phyloP scores from a whole-genome alignment of 192 early-diverging fungal species.

The Coemansia sp. region DNA sequence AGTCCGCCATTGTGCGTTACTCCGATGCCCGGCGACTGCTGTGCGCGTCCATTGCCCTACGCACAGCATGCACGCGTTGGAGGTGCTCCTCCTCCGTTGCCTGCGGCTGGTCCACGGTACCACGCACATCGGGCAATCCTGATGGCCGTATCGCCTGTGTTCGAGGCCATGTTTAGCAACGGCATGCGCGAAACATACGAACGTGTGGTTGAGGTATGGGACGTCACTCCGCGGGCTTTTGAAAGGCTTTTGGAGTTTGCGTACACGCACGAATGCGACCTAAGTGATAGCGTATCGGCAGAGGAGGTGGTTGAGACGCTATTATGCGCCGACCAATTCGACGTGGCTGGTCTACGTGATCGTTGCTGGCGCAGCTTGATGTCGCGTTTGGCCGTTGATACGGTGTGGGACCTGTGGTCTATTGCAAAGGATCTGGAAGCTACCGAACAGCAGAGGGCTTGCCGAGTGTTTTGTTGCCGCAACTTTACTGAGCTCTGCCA shows the following conservation, averaged over 20 bases:
- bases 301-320: slow-evolving; percentile 47
- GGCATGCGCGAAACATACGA: slow-evolving; percentile 57
- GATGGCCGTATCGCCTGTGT: slow-evolving; percentile 50
- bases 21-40: slow-evolving; percentile 43
- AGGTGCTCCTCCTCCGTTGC: neutral
- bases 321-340: slow-evolving; percentile 47
- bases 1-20: slow-evolving; percentile 31
- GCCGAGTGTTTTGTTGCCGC: slow-evolving; percentile 32
- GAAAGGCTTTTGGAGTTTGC: slow-evolving; percentile 48
- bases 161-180: slow-evolving; percentile 56
- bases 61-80: slow-evolving; percentile 17
- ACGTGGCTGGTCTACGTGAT: slow-evolving; percentile 28
- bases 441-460: slow-evolving; percentile 18
- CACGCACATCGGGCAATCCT: slow-evolving; percentile 54
- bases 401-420: slow-evolving; percentile 50
- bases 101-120: slow-evolving; percentile 27
- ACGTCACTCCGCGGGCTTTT: slow-evolving; percentile 49
- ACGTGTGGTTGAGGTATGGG: slow-evolving; percentile 41
- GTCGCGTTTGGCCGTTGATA: slow-evolving; percentile 17
- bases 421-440: slow-evolving; percentile 37
- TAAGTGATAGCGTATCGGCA: slow-evolving; percentile 17
- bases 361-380: slow-evolving; percentile 41
- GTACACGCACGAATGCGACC: slow-evolving; percentile 39
- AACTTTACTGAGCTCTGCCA: slow-evolving; percentile 37
- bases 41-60: slow-evolving; percentile 27